A percentile compares a stretch with the other conserved stretches of the same genome.
phyloP scores from a whole-genome alignment of 169 alveolate species.

The Amoebophrya sp. region DNA sequence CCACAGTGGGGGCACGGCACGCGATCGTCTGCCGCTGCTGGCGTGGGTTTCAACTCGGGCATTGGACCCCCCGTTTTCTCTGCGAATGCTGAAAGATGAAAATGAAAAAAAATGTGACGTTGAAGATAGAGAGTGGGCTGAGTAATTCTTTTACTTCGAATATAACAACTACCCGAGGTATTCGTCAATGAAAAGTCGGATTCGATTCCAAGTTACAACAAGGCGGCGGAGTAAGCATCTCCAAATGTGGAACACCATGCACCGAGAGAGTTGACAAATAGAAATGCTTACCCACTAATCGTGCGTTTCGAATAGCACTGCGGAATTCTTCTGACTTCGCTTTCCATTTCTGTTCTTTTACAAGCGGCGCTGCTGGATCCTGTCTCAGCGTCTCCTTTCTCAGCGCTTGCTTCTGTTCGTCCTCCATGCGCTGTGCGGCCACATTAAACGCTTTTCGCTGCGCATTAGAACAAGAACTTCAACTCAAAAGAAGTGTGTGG shows the following conservation, averaged over 20 bases:
- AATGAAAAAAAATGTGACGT: too few species aligned
- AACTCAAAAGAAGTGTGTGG: too few species aligned
- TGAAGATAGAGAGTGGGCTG: too few species aligned
- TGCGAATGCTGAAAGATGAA: background rate
- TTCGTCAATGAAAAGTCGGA: too few species aligned
- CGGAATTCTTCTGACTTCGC: background rate
- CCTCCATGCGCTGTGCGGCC: background rate
- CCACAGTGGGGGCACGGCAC: background rate
- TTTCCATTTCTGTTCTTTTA: conserved; percentile 1
- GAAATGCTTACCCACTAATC: background rate
- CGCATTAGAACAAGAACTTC: too few species aligned
- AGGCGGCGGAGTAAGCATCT: too few species aligned
- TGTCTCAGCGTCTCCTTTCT: background rate
- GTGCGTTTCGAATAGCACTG: background rate
- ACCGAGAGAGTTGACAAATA: background rate
- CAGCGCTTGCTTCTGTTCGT: background rate
- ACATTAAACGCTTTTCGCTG: background rate
- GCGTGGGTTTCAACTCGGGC: background rate
- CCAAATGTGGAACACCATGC: background rate
- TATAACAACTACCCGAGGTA: too few species aligned
- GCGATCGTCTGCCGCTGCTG: background rate
- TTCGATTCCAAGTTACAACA: too few species aligned
- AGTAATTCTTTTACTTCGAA: too few species aligned
- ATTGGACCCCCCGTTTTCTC: background rate
- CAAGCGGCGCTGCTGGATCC: background rate